Evolutionary conservation across 148 eudicot genomes (phyloP), one percentile per base, ranked within the genome.

Genomic region (Camellia lanceoleosa): DNA sequence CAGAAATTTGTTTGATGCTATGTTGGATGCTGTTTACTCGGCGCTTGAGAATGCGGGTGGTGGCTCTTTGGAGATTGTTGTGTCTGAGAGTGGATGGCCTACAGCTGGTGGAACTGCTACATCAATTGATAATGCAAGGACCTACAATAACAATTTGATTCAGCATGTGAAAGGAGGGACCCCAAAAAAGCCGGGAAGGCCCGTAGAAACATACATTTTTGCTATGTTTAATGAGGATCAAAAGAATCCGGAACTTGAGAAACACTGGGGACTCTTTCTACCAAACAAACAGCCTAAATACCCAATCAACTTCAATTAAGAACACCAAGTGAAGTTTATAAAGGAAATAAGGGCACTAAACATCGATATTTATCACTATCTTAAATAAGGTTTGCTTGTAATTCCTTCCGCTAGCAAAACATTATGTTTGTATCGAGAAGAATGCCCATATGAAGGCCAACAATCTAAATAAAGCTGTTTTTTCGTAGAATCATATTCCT

Each of bases 21-120:
- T 90, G 63, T n/a, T 88, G 73, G 91, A 89, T n/a, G 74, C 89
- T 1, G 62, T 81, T 38, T 81, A 89, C 71, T 81, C 86, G 0
- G 92, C 92, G 7, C 72, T 89, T 0, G 89, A 81, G 82, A 90
- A 85, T 78, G 80, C 64, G 1, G 87, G 90, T 0, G 86, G 73
- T 2, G 67, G 60, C 0, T 19, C 77, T 38, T n/a, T 90, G 51
- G 76, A 85, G 0, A 63, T 91, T 1, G 88, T 91, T 3, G 97
- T 92, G 13, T 73, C 88, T 0, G 95, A 92, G 73, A 89, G 82
- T 3, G 98, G 95, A 0, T 92, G 97, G 98, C 95, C 95, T 3
- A 72, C 90, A 1, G 76, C 60, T 1, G 89, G 93, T 1, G 97
- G 91, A 0, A 56, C 51, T 3, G 76, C 58, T 0, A 82, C 94